A percentile compares a stretch with the other conserved stretches of the same genome.
These are phyloP conservation scores for Pythium brachiatum DNA, from an alignment of 352 stramenopile genomes.

Conservation along the genomic window DNA sequence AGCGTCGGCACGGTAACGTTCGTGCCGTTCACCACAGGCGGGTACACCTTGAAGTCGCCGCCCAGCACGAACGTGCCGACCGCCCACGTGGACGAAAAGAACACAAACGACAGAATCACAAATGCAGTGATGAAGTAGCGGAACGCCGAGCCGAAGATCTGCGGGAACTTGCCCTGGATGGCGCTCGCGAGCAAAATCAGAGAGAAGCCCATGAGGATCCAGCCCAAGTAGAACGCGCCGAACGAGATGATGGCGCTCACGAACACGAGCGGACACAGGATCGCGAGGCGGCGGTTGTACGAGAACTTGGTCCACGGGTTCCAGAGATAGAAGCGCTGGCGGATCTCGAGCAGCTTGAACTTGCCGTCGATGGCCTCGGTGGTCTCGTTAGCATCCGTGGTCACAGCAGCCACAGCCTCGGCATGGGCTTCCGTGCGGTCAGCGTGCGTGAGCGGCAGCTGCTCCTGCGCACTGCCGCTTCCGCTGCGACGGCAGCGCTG, in stretches of 20 bases:
- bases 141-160: constrained; percentile 86
- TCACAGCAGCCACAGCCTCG: constrained; percentile 19
- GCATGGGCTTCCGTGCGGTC: constrained; percentile 26
- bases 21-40: constrained; percentile 33
- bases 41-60: constrained; percentile 78
- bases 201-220: constrained; percentile 78
- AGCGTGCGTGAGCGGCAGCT: constrained; percentile 26
- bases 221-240: constrained; percentile 74
- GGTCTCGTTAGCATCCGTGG: constrained; percentile 52
- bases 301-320: constrained; percentile 84
- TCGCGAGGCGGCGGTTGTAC: constrained; percentile 55
- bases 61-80: constrained; percentile 85
- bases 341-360: constrained; percentile 44
- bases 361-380: constrained; percentile 60
- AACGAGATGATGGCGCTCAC: constrained; percentile 83
- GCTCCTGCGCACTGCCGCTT: neutral
- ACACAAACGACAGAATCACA: constrained; percentile 81
- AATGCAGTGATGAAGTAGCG: constrained; percentile 86
- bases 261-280: constrained; percentile 67
- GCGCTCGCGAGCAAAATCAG: constrained; percentile 76
- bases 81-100: constrained; percentile 87
- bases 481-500: constrained; percentile 1
- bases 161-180: constrained; percentile 81
- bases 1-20: constrained; percentile 9
- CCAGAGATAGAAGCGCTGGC: constrained; percentile 41